Evolutionary conservation across 148 eudicot species (phyloP).

Genomic region (Persicaria tinctoria): DNA sequence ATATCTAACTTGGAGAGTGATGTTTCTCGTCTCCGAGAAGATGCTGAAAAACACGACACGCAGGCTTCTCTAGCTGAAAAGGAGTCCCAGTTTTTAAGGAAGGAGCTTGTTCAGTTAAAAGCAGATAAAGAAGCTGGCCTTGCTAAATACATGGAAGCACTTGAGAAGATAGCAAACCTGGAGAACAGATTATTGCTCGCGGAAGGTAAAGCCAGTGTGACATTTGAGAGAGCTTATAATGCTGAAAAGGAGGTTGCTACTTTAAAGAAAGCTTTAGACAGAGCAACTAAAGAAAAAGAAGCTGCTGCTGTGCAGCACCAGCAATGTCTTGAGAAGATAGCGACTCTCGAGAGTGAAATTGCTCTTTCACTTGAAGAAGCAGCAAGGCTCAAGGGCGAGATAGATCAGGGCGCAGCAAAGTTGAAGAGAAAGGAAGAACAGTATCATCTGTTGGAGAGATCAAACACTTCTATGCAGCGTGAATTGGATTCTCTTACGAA

Average conservation of each 20-base stretch:
- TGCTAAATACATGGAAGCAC: slow-evolving; percentile 48
- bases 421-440: slow-evolving; percentile 69
- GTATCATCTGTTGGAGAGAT: slow-evolving; percentile 47
- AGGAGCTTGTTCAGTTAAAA: slow-evolving; percentile 42
- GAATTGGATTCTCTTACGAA: slow-evolving; percentile 50
- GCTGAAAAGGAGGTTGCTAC: slow-evolving; percentile 68
- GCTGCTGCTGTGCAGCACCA: slow-evolving; percentile 41
- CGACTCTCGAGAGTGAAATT: slow-evolving; percentile 50
- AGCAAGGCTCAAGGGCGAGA: slow-evolving; percentile 55
- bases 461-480: slow-evolving; percentile 44
- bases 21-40: slow-evolving; percentile 38
- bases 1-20: slow-evolving; percentile 45
- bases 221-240: slow-evolving; percentile 41
- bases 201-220: slow-evolving; percentile 47
- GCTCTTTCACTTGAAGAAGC: slow-evolving; percentile 44
- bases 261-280: slow-evolving; percentile 39
- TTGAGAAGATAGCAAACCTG: slow-evolving; percentile 52
- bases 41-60: slow-evolving; percentile 30
- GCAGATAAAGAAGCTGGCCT: slow-evolving; percentile 54
- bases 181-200: slow-evolving; percentile 55
- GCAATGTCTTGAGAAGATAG: slow-evolving; percentile 57
- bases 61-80: slow-evolving; percentile 48
- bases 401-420: slow-evolving; percentile 44
- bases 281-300: slow-evolving; percentile 58
- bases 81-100: slow-evolving; percentile 29